Evolutionary conservation across 495 filamentous ascomycete genomes (phyloP).

Genomic region (Podospora conica): DNA sequence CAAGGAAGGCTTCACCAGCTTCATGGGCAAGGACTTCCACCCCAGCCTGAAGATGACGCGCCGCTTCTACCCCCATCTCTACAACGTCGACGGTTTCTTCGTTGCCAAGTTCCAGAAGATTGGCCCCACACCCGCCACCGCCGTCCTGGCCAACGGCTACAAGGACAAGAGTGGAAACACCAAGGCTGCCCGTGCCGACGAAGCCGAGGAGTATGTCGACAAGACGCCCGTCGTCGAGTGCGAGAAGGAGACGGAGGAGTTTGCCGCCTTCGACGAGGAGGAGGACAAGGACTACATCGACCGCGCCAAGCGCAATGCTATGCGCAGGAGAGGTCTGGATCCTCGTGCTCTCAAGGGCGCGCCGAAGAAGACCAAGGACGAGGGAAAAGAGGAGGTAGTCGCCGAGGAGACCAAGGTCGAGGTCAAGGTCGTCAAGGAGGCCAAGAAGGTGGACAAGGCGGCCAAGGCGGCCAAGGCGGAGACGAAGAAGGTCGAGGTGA

Average conservation of each 20-base stretch:
- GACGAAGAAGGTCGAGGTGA: constrained; percentile 3
- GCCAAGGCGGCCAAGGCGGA: constrained; percentile 6
- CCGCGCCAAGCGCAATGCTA: constrained; percentile 60
- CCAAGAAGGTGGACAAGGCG: constrained; percentile 4
- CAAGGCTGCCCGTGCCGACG: constrained; percentile 15
- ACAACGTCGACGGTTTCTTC: constrained; percentile 98
- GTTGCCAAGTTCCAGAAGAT: constrained; percentile 95
- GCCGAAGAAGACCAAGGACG: constrained; percentile 16
- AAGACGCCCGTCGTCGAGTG: constrained; percentile 47
- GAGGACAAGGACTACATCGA: constrained; percentile 74
- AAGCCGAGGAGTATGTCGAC: constrained; percentile 38
- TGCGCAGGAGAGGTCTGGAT: constrained; percentile 50
- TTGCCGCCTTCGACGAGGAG: constrained; percentile 83
- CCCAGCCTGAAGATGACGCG: constrained; percentile 76
- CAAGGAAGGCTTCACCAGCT: constrained; percentile 80
- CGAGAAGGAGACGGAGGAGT: constrained; percentile 48
- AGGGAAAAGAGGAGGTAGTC: constrained; percentile 12
- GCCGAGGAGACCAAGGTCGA: constrained; percentile 20
- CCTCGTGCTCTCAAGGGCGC: constrained; percentile 38
- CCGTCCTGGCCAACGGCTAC: constrained; percentile 35
- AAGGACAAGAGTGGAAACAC: constrained; percentile 31
- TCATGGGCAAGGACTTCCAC: constrained; percentile 84
- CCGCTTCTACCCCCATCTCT: constrained; percentile 88
- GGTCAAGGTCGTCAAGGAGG: constrained; percentile 22
- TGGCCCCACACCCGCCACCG: constrained; percentile 60